phyloP scores from a whole-genome alignment of 179 eudicot genomes.

The Corrigiola litoralis region DNA sequence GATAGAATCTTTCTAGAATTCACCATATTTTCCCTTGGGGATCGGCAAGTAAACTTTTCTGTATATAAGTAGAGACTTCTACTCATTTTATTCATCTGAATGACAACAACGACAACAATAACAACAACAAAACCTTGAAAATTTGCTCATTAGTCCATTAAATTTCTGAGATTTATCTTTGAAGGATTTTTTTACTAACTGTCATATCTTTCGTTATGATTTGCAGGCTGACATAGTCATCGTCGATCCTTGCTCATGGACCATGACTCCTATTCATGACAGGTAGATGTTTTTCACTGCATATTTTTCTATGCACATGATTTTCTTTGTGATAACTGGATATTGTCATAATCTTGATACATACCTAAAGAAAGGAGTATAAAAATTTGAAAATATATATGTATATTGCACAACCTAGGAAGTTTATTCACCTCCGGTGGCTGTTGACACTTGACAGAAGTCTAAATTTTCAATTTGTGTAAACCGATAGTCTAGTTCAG shows the following conservation, averaged over 20 bases:
- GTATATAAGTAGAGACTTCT: no score
- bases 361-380: no score
- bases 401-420: no score
- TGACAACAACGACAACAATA: no score
- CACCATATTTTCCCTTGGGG: no score
- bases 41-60: no score
- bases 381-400: no score
- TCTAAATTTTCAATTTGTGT: no score
- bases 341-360: neutral
- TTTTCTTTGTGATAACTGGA: neutral
- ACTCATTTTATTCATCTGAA: no score
- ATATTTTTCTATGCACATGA: neutral
- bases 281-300: constrained; percentile 33
- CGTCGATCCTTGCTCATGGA: constrained; percentile 78
- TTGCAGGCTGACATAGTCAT: constrained; percentile 75
- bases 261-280: constrained; percentile 86
- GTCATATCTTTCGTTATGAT: neutral
- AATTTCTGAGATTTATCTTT: neutral
- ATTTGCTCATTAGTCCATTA: neutral
- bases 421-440: neutral
- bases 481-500: neutral
- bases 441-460: no score
- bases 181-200: neutral
- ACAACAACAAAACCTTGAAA: no score
- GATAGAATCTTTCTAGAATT: no score